A percentile compares a stretch with the other conserved stretches of the same genome.
phyloP scores from a whole-genome alignment of 257 asterid species.

The Nicotiana noctiflora region DNA sequence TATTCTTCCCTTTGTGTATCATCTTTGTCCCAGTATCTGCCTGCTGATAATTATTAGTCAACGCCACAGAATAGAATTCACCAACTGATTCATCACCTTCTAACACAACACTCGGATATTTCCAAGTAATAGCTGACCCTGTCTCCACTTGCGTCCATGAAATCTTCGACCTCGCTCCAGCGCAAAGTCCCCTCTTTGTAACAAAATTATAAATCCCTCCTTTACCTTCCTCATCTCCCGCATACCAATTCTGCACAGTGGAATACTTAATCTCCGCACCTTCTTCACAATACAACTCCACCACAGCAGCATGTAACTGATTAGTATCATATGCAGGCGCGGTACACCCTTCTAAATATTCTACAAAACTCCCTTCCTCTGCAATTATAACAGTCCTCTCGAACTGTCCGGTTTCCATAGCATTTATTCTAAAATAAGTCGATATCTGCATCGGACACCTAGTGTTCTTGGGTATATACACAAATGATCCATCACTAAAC shows the following conservation, averaged over 20 bases:
- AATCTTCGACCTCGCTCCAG: slow-evolving; percentile 66
- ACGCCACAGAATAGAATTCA: slow-evolving; percentile 90
- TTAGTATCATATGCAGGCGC: slow-evolving; percentile 92
- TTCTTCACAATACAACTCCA: slow-evolving; percentile 74
- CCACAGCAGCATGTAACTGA: slow-evolving; percentile 92
- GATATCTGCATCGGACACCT: slow-evolving; percentile 96
- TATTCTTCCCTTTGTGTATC: slow-evolving; percentile 95
- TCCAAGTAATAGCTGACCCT: slow-evolving; percentile 97
- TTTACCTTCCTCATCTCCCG: slow-evolving; percentile 80
- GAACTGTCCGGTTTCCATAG: slow-evolving; percentile 95
- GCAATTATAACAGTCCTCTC: slow-evolving; percentile 94
- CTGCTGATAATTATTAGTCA: slow-evolving; percentile 90
- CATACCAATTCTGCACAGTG: slow-evolving; percentile 98
- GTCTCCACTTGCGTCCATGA: slow-evolving; percentile 99
- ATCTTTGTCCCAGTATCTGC: slow-evolving; percentile 98
- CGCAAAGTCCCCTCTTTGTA: slow-evolving; percentile 88
- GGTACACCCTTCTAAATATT: slow-evolving; percentile 96
- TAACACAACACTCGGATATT: slow-evolving; percentile 85
- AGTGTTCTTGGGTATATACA: slow-evolving; percentile 72
- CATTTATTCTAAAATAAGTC: slow-evolving; percentile 88
- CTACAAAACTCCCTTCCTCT: slow-evolving; percentile 88
- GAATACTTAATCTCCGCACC: slow-evolving; percentile 89
- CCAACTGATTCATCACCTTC: slow-evolving; percentile 97
- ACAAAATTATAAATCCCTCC: slow-evolving; percentile 92
- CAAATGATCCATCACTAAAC: slow-evolving; percentile 97